Base-by-base conservation (phyloP, 2,329 filamentous ascomycete genomes). In the Pseudocercospora crystallina region DNA sequence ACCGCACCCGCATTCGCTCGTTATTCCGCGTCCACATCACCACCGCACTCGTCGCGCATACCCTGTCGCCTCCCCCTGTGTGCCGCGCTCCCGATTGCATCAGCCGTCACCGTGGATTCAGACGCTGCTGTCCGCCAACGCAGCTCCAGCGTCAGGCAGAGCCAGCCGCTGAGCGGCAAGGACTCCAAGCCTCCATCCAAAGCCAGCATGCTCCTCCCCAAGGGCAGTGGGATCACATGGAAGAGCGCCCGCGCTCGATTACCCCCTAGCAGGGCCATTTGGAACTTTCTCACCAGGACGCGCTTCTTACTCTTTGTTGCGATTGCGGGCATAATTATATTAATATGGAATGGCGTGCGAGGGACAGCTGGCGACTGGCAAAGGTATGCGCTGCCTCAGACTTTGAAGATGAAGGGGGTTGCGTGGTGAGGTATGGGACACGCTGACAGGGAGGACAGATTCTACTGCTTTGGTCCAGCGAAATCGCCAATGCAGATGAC, bases 401-500 rank as follows among this genome's bases (percentile, higher is more conserved):
- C 20, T 26, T 7, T 30, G 15, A 37, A 33, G 34, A 38, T 47
- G 44, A 20, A 15, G 5, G 39, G 13, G 39, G 17, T 31, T 11
- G 20, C 39, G 9, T 20, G 15, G 13, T 13, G 15, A 31, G 38
- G 33, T 17, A 44, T 33, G 36, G n/a, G 15, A 26, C 12, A 39
- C 46, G 57, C 65, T 69, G 49, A 71, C 56, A 34, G n/a, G n/a
- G 37, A 15, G 15, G 17, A 43, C 66, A 97, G 92, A 74, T 96
- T 95, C 74, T 95, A 96, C 75, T 99, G 94, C 77, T 97, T 90
- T 81, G 94, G 94, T 10, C 92, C 94, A 11, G 83, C 87, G 17
- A 96, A 95, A 76, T 83, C 94, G n/a, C 94, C 94, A 46, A 95
- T 95, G 84, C 84, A 94, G 59, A 96, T 99, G 90, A 83, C 87